Evolutionary conservation across 345 rosid species (phyloP).

Genomic region (Anastatica hierochuntica): DNA sequence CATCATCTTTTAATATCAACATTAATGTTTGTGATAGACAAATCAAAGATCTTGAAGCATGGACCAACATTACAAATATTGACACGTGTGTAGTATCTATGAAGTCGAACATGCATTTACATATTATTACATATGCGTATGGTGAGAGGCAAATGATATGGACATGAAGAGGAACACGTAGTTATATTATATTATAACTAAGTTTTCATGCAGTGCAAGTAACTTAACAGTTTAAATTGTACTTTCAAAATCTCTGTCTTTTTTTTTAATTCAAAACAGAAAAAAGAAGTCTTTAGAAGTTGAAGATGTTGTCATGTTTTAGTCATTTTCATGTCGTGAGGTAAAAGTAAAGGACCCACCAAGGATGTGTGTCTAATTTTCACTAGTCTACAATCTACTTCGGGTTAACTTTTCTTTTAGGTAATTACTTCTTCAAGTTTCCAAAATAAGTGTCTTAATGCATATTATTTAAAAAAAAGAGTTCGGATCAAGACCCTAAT

Average conservation of each 20-base stretch:
- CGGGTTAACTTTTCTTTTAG: not conserved
- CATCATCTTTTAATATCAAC: not conserved
- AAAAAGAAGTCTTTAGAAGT: too few species aligned
- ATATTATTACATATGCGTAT: not conserved
- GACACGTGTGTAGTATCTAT: too few species aligned
- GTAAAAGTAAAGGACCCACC: conserved; percentile 7
- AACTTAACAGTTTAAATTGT: not conserved
- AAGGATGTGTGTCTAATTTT: conserved; percentile 1
- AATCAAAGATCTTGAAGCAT: conserved; percentile 1
- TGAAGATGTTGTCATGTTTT: not conserved
- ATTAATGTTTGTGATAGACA: conserved; percentile 2
- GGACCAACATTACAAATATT: conserved; percentile 10
- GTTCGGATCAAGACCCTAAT: too few species aligned
- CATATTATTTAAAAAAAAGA: too few species aligned
- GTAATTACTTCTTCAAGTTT: too few species aligned
- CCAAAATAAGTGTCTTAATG: too few species aligned
- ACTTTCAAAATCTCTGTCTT: too few species aligned
- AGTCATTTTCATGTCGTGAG: not conserved
- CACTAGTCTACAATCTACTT: conserved; percentile 2
- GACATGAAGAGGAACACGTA: conserved; percentile 8
- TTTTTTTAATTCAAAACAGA: not conserved
- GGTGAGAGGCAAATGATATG: conserved; percentile 7
- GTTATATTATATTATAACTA: too few species aligned
- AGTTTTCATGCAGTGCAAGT: too few species aligned
- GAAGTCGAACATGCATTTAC: conserved; percentile 12